phyloP scores from a whole-genome alignment of 1,139 yeast genomes.

The Ashbya aceris region DNA sequence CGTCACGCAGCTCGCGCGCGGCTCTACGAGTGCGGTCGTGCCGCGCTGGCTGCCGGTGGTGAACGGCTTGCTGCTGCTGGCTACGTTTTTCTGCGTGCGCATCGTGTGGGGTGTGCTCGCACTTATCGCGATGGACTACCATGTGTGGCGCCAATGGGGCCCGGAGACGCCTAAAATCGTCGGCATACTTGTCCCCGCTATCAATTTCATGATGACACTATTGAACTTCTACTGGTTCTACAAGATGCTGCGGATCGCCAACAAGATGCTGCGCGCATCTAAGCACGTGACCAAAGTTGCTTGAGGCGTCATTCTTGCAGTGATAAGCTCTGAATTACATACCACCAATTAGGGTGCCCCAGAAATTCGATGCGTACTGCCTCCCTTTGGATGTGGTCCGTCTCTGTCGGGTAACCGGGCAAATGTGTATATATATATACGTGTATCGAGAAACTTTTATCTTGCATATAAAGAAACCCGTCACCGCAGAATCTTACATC shows the following conservation, averaged over 20 bases:
- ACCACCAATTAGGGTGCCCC: no score
- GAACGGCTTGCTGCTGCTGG: conserved; percentile 66
- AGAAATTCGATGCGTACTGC: no score
- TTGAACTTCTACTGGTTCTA: conserved; percentile 60
- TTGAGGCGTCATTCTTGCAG: neutral
- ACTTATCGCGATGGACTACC: conserved; percentile 31
- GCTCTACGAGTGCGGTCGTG: conserved; percentile 32
- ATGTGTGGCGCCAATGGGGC: conserved; percentile 26
- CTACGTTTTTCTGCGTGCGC: conserved; percentile 66
- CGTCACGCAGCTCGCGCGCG: conserved; percentile 61
- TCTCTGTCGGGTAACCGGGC: no score
- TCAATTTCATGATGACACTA: conserved; percentile 56
- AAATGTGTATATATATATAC: no score
- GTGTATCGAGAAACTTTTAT: no score
- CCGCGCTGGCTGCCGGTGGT: conserved; percentile 47
- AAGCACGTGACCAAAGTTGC: conserved; percentile 9
- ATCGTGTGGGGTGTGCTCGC: conserved; percentile 86
- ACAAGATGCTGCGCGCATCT: conserved; percentile 35
- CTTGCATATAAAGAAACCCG: no score
- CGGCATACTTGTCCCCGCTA: conserved; percentile 34
- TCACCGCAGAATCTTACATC: no score
- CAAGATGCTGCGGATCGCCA: conserved; percentile 75
- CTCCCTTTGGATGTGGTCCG: no score
- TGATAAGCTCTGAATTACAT: no score
- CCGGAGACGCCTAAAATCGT: conserved; percentile 14